Conservation (phyloP, 805 yeast species). For the Blastobotrys mokoenaii region DNA sequence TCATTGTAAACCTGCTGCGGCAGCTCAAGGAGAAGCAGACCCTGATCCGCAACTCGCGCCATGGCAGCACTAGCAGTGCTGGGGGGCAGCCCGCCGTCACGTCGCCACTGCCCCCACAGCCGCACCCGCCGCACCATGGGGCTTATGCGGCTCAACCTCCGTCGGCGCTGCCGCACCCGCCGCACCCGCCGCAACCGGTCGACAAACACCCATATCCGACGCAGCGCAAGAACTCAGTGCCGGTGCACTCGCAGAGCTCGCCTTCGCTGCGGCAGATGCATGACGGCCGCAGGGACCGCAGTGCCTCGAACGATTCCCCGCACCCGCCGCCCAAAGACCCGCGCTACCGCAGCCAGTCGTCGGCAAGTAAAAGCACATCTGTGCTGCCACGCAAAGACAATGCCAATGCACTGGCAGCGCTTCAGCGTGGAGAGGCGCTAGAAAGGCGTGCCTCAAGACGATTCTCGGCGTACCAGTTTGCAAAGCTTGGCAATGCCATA, state of each 20-base stretch:
- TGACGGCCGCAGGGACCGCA: background rate
- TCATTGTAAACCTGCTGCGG: conserved; percentile 71
- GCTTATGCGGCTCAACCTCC: background rate
- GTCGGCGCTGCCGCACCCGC: background rate
- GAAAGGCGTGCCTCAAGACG: conserved; percentile 91
- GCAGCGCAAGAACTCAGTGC: background rate
- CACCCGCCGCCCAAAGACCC: background rate
- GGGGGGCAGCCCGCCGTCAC: background rate
- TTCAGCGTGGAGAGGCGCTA: conserved; percentile 74
- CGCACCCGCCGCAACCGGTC: background rate
- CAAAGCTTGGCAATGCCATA: conserved; percentile 48
- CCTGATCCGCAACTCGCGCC: conserved; percentile 31
- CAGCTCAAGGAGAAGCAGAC: conserved; percentile 75
- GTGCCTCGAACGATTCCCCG: background rate
- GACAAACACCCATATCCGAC: background rate
- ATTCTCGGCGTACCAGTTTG: conserved; percentile 87
- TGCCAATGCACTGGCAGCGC: conserved; percentile 58
- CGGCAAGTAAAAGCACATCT: background rate
- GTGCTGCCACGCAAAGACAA: background rate
- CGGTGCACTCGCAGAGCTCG: background rate
- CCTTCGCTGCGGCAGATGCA: background rate
- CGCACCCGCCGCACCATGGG: conserved; percentile 1
- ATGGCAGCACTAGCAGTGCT: conserved; percentile 3
- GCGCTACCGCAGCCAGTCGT: background rate
- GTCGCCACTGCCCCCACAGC: background rate